Evolutionary conservation across 495 filamentous ascomycete species (phyloP), one percentile per base, ranked within the genome.

Genomic region (Cairneyella variabilis): DNA sequence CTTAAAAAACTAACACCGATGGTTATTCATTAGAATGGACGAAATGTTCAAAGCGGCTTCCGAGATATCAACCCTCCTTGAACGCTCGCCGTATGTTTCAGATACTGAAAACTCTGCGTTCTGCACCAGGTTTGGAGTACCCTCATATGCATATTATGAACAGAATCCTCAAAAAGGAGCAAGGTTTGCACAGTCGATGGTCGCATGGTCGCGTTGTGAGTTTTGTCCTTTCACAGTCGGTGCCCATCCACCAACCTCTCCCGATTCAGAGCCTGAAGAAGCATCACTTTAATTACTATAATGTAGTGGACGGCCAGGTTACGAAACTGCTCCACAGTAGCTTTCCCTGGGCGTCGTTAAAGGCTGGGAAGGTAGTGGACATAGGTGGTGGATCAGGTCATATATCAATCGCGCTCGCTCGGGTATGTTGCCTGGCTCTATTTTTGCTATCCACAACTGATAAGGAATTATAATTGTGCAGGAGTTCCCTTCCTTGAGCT

Each of bases 1-100:
- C n/a, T n/a, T 17, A 28, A 22, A 3, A 43, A 21, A 14, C 40
- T 43, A 43, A 8, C 23, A 11, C 3, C 20, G 3, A 12, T 4
- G 12, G 3, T 14, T 21, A n/a, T 21, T 43, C 36, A 34, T 34
- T 36, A 45, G 49, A 40, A 28, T 70, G 9, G 67, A 68, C 50
- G 67, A 70, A 18, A 62, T 68, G 53, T 54, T 68, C 34, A 48
- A 59, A 39, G 65, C 67, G 0, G 51, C 65, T 36, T 48, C 65
- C 8, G 57, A 63, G n/a, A 20, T 39, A 10, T 32, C 34, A 11
- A 27, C 20, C 20, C 22, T 22, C 21, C 14, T 69, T 11, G 16
- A 42, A 2, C 25, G 22, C 14, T 28, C 11, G 12, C 59, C 64
- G 6, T 53, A 52, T 21, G 40, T 54, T 25, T 20, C 50, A 21